A percentile compares a stretch with the other conserved stretches of the same genome.
phyloP scores from a whole-genome alignment of 768 basidiomycete genomes.

The Pleurotus platypus region DNA sequence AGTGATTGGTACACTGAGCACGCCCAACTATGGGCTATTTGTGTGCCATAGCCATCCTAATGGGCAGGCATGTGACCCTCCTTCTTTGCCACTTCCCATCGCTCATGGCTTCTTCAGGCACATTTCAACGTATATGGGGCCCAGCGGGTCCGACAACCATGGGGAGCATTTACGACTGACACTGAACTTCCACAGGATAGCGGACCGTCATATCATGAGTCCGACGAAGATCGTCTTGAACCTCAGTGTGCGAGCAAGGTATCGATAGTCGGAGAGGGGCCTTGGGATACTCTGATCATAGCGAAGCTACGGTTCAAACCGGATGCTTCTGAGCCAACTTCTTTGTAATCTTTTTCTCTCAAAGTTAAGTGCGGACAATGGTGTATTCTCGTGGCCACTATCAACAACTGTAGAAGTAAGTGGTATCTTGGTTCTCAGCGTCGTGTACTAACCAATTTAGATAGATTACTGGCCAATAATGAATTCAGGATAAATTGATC shows the following conservation, averaged over 20 bases:
- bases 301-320: constrained; percentile 65
- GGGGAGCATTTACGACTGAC: constrained; percentile 72
- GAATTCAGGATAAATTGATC: no score
- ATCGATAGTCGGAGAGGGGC: constrained; percentile 32
- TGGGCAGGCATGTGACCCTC: constrained; percentile 37
- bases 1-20: constrained; percentile 69
- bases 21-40: constrained; percentile 70
- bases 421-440: no score
- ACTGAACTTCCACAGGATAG: constrained; percentile 35
- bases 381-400: no score
- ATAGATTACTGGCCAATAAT: no score
- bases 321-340: constrained; percentile 56
- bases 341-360: constrained; percentile 22
- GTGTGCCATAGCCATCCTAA: constrained; percentile 71
- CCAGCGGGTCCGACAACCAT: constrained; percentile 51
- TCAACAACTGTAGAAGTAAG: no score
- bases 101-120: constrained; percentile 29
- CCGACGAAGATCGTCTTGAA: constrained; percentile 21
- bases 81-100: background rate
- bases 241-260: constrained; percentile 49
- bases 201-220: constrained; percentile 44
- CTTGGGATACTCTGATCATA: constrained; percentile 59
- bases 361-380: no score
- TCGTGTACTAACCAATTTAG: no score
- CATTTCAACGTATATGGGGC: constrained; percentile 70